Conservation (phyloP, 208 protist species). For the Trypanosomatidae sp. region DNA sequence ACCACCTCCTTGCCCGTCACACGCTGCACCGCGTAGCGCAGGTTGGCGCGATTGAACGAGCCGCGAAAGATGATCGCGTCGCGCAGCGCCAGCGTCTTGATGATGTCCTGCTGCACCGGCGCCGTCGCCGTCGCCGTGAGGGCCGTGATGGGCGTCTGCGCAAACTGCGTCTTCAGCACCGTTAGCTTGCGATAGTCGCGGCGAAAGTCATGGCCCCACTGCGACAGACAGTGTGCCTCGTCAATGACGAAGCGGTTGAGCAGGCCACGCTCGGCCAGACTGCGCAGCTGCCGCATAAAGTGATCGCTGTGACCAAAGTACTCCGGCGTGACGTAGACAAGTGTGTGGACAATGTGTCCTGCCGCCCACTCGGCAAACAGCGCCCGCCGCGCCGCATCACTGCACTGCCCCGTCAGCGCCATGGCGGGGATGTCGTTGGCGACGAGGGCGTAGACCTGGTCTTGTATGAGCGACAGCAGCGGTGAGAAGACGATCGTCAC, state of each 20-base stretch:
- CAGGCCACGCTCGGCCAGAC: slow-evolving; percentile 29
- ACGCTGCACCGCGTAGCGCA: slow-evolving; percentile 57
- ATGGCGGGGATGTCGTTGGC: slow-evolving; percentile 74
- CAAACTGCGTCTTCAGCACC: slow-evolving; percentile 59
- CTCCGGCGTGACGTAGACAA: slow-evolving; percentile 84
- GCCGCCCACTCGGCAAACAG: slow-evolving; percentile 60
- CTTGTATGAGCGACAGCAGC: slow-evolving; percentile 94
- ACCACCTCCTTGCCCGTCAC: slow-evolving; percentile 31
- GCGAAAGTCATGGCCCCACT: slow-evolving; percentile 96
- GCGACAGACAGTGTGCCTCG: slow-evolving; percentile 95
- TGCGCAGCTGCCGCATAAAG: slow-evolving; percentile 40
- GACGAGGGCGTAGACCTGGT: slow-evolving; percentile 87
- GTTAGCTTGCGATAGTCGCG: slow-evolving; percentile 69
- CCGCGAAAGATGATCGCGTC: slow-evolving; percentile 70
- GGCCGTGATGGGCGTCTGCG: slow-evolving; percentile 50
- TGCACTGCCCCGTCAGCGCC: slow-evolving; percentile 66
- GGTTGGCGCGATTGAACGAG: slow-evolving; percentile 69
- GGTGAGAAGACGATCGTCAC: slow-evolving; percentile 92
- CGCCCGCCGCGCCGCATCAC: slow-evolving; percentile 25
- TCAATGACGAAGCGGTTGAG: slow-evolving; percentile 87
- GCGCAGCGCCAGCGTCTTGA: slow-evolving; percentile 49
- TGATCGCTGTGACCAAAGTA: slow-evolving; percentile 76
- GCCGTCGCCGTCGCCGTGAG: slow-evolving; percentile 81
- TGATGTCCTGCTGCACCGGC: slow-evolving; percentile 79
- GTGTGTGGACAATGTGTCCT: slow-evolving; percentile 33